Conservation (phyloP, 768 basidiomycete genomes). For the Pulveroboletus ravenelii region DNA sequence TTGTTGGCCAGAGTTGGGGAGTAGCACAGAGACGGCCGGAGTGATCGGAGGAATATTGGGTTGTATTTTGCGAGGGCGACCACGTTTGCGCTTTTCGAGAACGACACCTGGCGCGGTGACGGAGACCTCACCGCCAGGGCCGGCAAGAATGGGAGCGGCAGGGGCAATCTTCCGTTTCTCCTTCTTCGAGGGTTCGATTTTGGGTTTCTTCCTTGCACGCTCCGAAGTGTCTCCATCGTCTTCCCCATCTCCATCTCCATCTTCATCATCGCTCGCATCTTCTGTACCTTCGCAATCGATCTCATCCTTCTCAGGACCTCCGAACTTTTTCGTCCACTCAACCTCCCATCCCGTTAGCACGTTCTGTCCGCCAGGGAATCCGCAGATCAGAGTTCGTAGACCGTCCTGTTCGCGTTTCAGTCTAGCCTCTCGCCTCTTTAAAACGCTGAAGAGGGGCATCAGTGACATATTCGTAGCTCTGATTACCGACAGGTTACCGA, state of each 20-base stretch:
- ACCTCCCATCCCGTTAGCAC: conserved; percentile 72
- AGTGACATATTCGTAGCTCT: background rate
- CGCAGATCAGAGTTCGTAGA: conserved; percentile 59
- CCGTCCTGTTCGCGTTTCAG: conserved; percentile 74
- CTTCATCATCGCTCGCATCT: conserved; percentile 39
- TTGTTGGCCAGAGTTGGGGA: conserved; percentile 15
- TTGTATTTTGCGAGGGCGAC: conserved; percentile 71
- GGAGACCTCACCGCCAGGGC: conserved; percentile 21
- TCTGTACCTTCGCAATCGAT: conserved; percentile 48
- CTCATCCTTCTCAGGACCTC: conserved; percentile 70
- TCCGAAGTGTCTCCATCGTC: conserved; percentile 38
- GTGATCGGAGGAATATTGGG: conserved; percentile 38
- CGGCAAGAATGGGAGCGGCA: conserved; percentile 18
- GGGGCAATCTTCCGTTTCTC: conserved; percentile 35
- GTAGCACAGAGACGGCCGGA: conserved; percentile 19
- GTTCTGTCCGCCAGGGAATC: conserved; percentile 70
- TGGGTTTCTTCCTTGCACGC: conserved; percentile 61
- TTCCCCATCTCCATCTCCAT: conserved; percentile 39
- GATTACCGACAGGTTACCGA: conserved; percentile 33
- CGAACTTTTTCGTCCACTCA: conserved; percentile 69
- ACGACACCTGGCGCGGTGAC: conserved; percentile 30
- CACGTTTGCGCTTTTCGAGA: conserved; percentile 80
- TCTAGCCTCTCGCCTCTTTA: conserved; percentile 73
- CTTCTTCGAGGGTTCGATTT: conserved; percentile 44
- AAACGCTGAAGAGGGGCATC: conserved; percentile 43